These are phyloP conservation scores for Periconia sp. DNA, from an alignment of 2,329 filamentous ascomycete species.

Conservation along the genomic window DNA sequence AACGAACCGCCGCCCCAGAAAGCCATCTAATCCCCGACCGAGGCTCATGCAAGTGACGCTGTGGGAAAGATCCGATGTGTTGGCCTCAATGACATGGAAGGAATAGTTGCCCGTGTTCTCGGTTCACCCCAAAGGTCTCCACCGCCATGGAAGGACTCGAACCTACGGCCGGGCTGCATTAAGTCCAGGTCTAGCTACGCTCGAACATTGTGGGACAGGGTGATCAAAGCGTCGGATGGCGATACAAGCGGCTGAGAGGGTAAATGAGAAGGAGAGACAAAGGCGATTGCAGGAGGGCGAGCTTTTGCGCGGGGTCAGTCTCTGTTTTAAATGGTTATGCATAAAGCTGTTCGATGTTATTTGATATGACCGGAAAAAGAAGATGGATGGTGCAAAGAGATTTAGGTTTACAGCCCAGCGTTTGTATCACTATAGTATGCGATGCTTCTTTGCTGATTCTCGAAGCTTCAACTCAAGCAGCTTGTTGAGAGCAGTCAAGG, in stretches of 20 bases:
- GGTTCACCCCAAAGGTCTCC: background rate
- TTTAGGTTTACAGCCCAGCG: too few relatives aligned
- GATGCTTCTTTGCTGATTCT: too few relatives aligned
- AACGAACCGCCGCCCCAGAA: background rate
- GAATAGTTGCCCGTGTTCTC: background rate
- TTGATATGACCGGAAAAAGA: too few relatives aligned
- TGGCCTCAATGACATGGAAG: background rate
- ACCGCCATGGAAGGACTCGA: background rate
- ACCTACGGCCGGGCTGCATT: background rate
- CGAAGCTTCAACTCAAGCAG: too few relatives aligned
- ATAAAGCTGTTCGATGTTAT: too few relatives aligned
- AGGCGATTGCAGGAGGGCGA: background rate
- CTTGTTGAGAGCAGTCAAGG: too few relatives aligned
- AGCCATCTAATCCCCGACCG: too few relatives aligned
- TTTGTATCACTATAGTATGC: too few relatives aligned
- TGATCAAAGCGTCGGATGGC: background rate
- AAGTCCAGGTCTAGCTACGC: background rate
- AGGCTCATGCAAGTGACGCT: too few relatives aligned
- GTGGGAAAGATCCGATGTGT: background rate
- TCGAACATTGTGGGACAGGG: background rate
- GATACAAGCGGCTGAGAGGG: background rate
- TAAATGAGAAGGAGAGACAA: background rate
- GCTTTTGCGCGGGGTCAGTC: too few relatives aligned
- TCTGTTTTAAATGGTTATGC: too few relatives aligned
- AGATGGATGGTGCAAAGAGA: too few relatives aligned